These are phyloP conservation scores for Ustilago loliicola DNA, from an alignment of 1,284 basidiomycete species.

Conservation along the genomic window DNA sequence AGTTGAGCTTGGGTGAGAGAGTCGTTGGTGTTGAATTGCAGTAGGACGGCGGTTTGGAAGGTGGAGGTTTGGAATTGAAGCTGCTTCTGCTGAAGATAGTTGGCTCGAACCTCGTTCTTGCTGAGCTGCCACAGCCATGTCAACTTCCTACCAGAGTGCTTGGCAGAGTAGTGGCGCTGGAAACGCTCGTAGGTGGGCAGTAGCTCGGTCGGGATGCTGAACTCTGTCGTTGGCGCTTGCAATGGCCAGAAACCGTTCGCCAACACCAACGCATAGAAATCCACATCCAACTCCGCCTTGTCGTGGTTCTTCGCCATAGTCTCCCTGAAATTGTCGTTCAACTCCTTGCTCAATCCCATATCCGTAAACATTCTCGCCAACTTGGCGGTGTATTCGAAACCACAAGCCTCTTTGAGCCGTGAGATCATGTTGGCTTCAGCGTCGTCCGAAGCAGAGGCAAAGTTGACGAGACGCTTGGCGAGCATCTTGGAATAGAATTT, in stretches of 20 bases:
- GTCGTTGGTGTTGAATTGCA: conserved; percentile 91
- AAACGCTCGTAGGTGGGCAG: conserved; percentile 90
- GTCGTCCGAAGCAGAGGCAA: conserved; percentile 94
- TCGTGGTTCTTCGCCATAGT: conserved; percentile 85
- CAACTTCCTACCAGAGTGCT: conserved; percentile 93
- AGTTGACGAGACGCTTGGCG: conserved; percentile 92
- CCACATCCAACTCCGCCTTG: conserved; percentile 74
- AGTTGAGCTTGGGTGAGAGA: conserved; percentile 86
- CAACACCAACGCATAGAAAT: conserved; percentile 92
- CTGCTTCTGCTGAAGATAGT: conserved; percentile 87
- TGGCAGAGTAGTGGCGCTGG: conserved; percentile 91
- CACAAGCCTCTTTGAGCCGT: conserved; percentile 97
- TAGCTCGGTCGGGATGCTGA: conserved; percentile 89
- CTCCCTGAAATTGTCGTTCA: conserved; percentile 96
- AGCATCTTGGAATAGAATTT: conserved; percentile 98
- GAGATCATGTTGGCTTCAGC: conserved; percentile 98
- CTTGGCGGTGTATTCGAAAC: conserved; percentile 99
- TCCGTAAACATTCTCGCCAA: conserved; percentile 99
- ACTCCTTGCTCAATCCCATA: conserved; percentile 94
- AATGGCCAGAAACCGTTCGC: conserved; percentile 98
- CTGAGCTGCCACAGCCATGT: conserved; percentile 99
- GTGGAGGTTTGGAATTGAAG: conserved; percentile 95
- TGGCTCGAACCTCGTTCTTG: conserved; percentile 94
- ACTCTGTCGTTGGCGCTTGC: conserved; percentile 84
- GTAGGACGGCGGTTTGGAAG: conserved; percentile 93